These are phyloP conservation scores for Glonium stellatum DNA, from an alignment of 495 filamentous ascomycete species.

Conservation along the genomic window DNA sequence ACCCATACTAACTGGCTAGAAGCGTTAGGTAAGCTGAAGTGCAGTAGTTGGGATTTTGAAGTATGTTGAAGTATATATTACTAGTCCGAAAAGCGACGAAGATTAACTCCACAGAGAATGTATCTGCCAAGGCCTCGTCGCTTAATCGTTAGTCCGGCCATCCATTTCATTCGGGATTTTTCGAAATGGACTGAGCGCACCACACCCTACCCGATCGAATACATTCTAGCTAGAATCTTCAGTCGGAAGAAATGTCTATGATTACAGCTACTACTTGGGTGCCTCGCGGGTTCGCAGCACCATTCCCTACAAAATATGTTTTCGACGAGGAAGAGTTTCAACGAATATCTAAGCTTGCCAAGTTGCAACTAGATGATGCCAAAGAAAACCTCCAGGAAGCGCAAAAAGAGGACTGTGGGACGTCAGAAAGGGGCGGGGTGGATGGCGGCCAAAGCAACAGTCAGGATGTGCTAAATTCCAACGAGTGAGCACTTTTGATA, in stretches of 20 bases:
- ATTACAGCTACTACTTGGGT: conserved; percentile 94
- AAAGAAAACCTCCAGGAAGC: conserved; percentile 76
- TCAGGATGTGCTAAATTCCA: not conserved
- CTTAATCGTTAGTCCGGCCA: too few relatives aligned
- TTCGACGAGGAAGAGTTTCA: conserved; percentile 90
- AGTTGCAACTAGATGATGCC: conserved; percentile 87
- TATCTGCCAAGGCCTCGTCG: too few relatives aligned
- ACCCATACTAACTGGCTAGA: conserved; percentile 23
- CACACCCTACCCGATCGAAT: too few relatives aligned
- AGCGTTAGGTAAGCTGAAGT: too few relatives aligned
- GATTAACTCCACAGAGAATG: too few relatives aligned
- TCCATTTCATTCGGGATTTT: too few relatives aligned
- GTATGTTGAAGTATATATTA: too few relatives aligned
- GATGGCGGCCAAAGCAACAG: not conserved
- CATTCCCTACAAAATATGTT: conserved; percentile 81
- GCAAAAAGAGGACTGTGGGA: conserved; percentile 38
- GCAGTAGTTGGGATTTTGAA: too few relatives aligned
- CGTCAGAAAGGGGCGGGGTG: conserved; percentile 26
- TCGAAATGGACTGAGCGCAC: too few relatives aligned
- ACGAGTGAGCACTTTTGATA: conserved; percentile 16
- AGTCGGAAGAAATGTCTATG: conserved; percentile 58
- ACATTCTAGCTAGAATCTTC: too few relatives aligned
- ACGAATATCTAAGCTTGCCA: conserved; percentile 81
- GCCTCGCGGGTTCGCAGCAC: conserved; percentile 84
- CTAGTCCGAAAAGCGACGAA: too few relatives aligned